phyloP scores from a whole-genome alignment of 1,284 basidiomycete genomes.

The Leccinum subatratum region DNA sequence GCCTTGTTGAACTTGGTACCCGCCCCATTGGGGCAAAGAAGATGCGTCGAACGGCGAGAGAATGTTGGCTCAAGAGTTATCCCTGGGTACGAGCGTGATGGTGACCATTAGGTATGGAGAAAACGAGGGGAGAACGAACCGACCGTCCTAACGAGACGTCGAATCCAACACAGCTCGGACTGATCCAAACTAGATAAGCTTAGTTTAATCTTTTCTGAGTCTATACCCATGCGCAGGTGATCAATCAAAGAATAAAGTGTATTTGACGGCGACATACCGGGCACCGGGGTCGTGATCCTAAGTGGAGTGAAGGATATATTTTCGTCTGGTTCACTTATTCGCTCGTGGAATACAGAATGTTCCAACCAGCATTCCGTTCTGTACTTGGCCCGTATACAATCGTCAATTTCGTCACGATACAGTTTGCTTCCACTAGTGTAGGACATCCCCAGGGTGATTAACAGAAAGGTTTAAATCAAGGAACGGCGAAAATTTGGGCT shows the following conservation, averaged over 20 bases:
- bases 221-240: conserved; percentile 30
- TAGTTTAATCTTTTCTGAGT: conserved; percentile 47
- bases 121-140: conserved; percentile 38
- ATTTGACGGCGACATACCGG: conserved; percentile 36
- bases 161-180: conserved; percentile 56
- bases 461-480: neutral
- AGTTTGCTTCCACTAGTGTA: conserved; percentile 56
- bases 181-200: conserved; percentile 69
- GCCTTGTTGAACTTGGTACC: conserved; percentile 75
- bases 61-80: conserved; percentile 54
- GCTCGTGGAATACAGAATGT: conserved; percentile 64
- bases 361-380: conserved; percentile 83
- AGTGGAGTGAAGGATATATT: conserved; percentile 64
- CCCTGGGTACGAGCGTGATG: conserved; percentile 36
- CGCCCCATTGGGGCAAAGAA: conserved; percentile 62
- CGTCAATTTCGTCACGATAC: conserved; percentile 49
- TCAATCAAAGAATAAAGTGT: neutral
- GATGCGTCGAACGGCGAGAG: conserved; percentile 60
- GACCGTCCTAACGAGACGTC: conserved; percentile 58
- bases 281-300: conserved; percentile 46
- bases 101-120: conserved; percentile 5
- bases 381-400: conserved; percentile 45
- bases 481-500: neutral
- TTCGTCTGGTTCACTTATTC: conserved; percentile 54
- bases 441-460: neutral